Conservation (phyloP, 345 rosid species). For the Microcos paniculata region DNA sequence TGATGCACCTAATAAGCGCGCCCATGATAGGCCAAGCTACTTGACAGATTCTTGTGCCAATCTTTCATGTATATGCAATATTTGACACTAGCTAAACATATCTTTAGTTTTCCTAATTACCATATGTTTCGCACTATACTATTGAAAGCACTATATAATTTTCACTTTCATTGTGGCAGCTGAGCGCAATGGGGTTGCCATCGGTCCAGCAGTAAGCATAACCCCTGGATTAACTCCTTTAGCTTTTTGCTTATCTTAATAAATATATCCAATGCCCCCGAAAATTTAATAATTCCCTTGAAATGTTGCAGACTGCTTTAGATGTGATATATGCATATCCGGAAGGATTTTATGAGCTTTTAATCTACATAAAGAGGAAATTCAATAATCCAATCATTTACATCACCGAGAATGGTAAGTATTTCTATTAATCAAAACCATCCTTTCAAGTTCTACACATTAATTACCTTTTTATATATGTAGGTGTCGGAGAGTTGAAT, state of each 20-base stretch:
- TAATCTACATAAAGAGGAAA: slow-evolving; percentile 22
- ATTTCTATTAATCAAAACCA: background rate
- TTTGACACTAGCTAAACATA: background rate
- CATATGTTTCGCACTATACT: background rate
- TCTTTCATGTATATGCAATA: slow-evolving; percentile 25
- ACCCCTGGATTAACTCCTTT: background rate
- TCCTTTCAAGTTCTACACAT: background rate
- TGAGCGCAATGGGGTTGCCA: background rate
- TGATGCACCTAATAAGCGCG: background rate
- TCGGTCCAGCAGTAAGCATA: slow-evolving; percentile 7
- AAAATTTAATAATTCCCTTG: background rate
- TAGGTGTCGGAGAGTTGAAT: slow-evolving; percentile 23
- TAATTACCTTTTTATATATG: background rate
- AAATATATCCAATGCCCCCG: too few species aligned
- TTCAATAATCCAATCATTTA: slow-evolving; percentile 35
- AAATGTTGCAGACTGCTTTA: slow-evolving; percentile 5
- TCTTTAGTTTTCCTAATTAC: background rate
- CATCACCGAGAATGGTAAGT: slow-evolving; percentile 40
- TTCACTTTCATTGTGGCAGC: background rate
- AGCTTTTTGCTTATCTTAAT: too few species aligned
- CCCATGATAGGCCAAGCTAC: slow-evolving; percentile 7
- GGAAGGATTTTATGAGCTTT: slow-evolving; percentile 13
- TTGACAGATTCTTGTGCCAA: slow-evolving; percentile 30
- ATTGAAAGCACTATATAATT: too few species aligned
- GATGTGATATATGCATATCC: slow-evolving; percentile 27